Conservation (phyloP, 2,329 filamentous ascomycete species). For the Hymenoscyphus fraxineus region DNA sequence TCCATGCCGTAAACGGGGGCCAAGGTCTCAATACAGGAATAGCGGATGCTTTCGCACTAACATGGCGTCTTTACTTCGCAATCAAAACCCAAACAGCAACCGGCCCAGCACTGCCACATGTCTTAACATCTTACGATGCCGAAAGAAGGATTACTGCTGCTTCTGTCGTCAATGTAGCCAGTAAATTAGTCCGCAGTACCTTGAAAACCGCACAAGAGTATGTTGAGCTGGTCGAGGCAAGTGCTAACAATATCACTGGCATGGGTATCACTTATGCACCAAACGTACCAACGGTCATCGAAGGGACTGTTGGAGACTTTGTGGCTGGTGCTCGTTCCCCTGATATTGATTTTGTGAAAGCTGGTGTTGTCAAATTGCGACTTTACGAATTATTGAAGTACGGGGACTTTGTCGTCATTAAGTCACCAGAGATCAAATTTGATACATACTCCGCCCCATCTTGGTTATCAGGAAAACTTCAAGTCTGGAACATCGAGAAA, state of each 20-base stretch:
- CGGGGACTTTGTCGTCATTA: not conserved
- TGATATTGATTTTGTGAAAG: slow-evolving; percentile 7
- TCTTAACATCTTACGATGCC: slow-evolving; percentile 43
- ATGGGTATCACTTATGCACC: slow-evolving; percentile 15
- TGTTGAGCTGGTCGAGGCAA: slow-evolving; percentile 45
- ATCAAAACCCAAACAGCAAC: not conserved
- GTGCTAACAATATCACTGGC: slow-evolving; percentile 43
- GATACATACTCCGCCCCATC: not conserved
- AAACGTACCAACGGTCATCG: slow-evolving; percentile 3
- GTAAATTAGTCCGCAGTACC: slow-evolving; percentile 44
- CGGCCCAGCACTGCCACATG: not conserved
- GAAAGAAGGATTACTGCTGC: slow-evolving; percentile 44
- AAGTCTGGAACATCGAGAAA: slow-evolving; percentile 7
- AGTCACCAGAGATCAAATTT: not conserved
- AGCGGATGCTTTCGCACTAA: slow-evolving; percentile 39
- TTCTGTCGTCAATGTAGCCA: slow-evolving; percentile 45
- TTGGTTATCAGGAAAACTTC: not conserved
- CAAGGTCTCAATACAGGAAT: slow-evolving; percentile 33
- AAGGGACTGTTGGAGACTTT: slow-evolving; percentile 9
- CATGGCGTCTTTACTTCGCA: slow-evolving; percentile 30
- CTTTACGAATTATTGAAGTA: slow-evolving; percentile 7
- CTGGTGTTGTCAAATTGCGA: not conserved
- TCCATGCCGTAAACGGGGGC: slow-evolving; percentile 22
- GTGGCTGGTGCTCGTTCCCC: slow-evolving; percentile 11
- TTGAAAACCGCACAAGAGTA: slow-evolving; percentile 43